These are phyloP conservation scores for Niveomyces coronatus DNA, from an alignment of 2,329 filamentous ascomycete genomes.

Conservation along the genomic window DNA sequence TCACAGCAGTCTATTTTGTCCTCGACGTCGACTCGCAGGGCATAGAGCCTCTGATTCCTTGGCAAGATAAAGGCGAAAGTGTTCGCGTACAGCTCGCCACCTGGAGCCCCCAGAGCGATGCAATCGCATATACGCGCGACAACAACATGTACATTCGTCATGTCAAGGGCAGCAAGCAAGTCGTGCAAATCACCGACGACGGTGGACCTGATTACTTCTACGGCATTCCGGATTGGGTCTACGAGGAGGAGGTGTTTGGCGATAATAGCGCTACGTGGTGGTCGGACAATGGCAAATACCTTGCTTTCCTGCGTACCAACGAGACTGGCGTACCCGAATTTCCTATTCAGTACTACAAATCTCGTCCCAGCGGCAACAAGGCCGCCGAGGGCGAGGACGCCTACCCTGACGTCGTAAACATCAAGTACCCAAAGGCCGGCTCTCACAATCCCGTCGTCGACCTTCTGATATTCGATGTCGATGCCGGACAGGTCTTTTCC, in stretches of 20 bases:
- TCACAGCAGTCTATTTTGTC: constrained; percentile 78
- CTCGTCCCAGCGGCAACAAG: constrained; percentile 64
- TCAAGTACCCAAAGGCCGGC: constrained; percentile 97
- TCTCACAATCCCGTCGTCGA: constrained; percentile 87
- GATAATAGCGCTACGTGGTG: constrained; percentile 87
- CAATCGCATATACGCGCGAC: constrained; percentile 76
- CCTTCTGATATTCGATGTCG: constrained; percentile 79
- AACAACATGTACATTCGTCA: constrained; percentile 85
- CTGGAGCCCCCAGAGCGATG: constrained; percentile 82
- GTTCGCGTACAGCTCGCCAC: constrained; percentile 70
- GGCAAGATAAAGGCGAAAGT: constrained; percentile 46
- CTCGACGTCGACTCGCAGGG: constrained; percentile 77
- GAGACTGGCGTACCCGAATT: constrained; percentile 87
- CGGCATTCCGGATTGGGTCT: constrained; percentile 95
- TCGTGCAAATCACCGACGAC: constrained; percentile 71
- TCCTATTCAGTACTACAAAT: constrained; percentile 87
- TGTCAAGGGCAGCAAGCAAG: constrained; percentile 37
- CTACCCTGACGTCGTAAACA: constrained; percentile 81
- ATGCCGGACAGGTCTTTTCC: constrained; percentile 65
- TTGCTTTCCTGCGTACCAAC: constrained; percentile 89
- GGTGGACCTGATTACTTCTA: constrained; percentile 88
- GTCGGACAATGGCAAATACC: constrained; percentile 78
- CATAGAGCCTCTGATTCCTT: constrained; percentile 66
- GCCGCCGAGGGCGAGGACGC: constrained; percentile 63
- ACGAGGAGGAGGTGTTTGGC: constrained; percentile 58